phyloP scores from a whole-genome alignment of 176 grass and related monocot species.

The Ampelocalamus luodianensis region DNA sequence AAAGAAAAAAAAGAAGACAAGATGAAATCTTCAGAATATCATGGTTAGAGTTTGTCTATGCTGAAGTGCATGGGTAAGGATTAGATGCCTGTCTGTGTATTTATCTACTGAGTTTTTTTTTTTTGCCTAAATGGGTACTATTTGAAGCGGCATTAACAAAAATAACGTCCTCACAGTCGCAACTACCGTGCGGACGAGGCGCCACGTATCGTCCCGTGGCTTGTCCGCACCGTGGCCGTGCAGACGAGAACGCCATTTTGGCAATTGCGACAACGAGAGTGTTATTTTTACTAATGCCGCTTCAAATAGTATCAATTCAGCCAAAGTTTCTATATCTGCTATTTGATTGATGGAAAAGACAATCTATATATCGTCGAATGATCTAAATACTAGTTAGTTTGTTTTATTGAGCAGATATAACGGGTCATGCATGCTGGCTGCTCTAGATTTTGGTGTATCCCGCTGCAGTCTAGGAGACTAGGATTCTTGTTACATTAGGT shows the following conservation, averaged over 20 bases:
- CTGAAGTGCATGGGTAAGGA: conserved; percentile 22
- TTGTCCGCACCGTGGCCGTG: too few relatives aligned
- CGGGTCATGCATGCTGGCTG: conserved; percentile 32
- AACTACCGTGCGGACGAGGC: too few relatives aligned
- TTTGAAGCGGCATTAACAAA: too few relatives aligned
- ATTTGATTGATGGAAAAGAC: conserved; percentile 41
- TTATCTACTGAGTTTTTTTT: too few relatives aligned
- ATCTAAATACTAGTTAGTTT: conserved; percentile 28
- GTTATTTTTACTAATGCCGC: too few relatives aligned
- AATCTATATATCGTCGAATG: conserved; percentile 41
- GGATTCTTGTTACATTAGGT: conserved; percentile 36
- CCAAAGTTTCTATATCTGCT: conserved; percentile 19
- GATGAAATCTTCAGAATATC: not conserved
- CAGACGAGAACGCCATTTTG: too few relatives aligned
- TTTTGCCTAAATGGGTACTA: too few relatives aligned
- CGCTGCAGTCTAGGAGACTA: conserved; percentile 20
- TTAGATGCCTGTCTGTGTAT: conserved; percentile 30
- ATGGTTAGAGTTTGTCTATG: not conserved
- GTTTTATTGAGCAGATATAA: conserved; percentile 37
- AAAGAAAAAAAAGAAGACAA: not conserved
- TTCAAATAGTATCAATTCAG: too few relatives aligned
- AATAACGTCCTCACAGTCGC: too few relatives aligned
- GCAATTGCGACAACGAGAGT: too few relatives aligned
- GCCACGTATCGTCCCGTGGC: too few relatives aligned
- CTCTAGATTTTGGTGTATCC: conserved; percentile 20